Evolutionary conservation across 1,284 basidiomycete genomes (phyloP).

Genomic region (Marasmius tenuissimus): DNA sequence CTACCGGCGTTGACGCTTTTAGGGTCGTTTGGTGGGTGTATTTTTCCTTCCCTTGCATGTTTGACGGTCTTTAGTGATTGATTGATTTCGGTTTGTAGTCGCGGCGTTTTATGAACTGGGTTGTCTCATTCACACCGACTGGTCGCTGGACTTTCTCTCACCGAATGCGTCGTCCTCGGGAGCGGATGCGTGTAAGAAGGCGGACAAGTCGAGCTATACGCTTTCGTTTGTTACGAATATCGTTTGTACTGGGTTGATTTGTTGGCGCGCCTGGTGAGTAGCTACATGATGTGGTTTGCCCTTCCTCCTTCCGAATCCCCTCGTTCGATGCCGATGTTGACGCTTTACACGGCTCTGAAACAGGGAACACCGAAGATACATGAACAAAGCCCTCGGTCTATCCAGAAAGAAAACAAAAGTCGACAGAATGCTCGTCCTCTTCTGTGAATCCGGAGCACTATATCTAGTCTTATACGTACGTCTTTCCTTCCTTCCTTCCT

Average conservation of each 20-base stretch:
- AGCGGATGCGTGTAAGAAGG: slow-evolving; percentile 21
- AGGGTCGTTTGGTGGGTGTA: slow-evolving; percentile 22
- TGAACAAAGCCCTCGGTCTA: slow-evolving; percentile 21
- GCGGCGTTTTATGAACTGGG: slow-evolving; percentile 27
- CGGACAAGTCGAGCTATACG: slow-evolving; percentile 28
- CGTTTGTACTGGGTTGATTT: slow-evolving; percentile 26
- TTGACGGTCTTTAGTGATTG: too few species aligned
- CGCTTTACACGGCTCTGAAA: background rate
- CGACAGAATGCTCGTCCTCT: slow-evolving; percentile 24
- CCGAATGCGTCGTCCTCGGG: slow-evolving; percentile 25
- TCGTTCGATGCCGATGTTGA: background rate
- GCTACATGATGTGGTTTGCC: too few species aligned
- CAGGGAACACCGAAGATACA: slow-evolving; percentile 24
- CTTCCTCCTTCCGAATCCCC: too few species aligned
- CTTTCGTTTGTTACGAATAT: slow-evolving; percentile 29
- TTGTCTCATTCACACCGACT: slow-evolving; percentile 23
- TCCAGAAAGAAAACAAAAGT: slow-evolving; percentile 22
- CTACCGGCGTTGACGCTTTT: slow-evolving; percentile 23
- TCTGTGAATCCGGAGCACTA: slow-evolving; percentile 26
- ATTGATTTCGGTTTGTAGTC: too few species aligned
- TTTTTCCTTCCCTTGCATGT: background rate
- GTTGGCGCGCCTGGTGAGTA: slow-evolving; percentile 26
- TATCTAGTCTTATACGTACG: slow-evolving; percentile 27
- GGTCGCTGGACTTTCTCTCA: slow-evolving; percentile 19
- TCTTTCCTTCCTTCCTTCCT: background rate